Percentiles rank a stretch among this genome's conserved stretches.
phyloP scores from a whole-genome alignment of 176 grass and related monocot genomes.

The Triticum dicoccoides region DNA sequence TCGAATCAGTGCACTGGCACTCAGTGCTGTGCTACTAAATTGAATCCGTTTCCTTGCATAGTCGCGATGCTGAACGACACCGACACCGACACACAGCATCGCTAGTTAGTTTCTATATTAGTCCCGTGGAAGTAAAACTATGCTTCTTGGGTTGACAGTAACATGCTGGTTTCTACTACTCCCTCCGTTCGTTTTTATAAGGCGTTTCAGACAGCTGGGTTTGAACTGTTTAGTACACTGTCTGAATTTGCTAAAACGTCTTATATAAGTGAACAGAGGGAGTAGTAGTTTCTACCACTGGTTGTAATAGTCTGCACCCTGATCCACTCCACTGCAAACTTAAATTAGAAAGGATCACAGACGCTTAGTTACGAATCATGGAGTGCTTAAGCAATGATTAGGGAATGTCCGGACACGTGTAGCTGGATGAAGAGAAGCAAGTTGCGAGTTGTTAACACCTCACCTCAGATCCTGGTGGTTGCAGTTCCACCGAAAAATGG shows the following conservation, averaged over 20 bases:
- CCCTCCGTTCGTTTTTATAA: too few relatives aligned
- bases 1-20: background rate
- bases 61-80: background rate
- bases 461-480: slow-evolving; percentile 12
- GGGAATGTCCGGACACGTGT: slow-evolving; percentile 30
- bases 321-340: background rate
- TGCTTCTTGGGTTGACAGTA: background rate
- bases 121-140: background rate
- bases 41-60: background rate
- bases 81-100: background rate
- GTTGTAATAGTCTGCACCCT: background rate
- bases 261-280: too few relatives aligned
- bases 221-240: too few relatives aligned
- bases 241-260: too few relatives aligned
- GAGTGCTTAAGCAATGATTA: slow-evolving; percentile 11
- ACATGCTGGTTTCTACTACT: background rate
- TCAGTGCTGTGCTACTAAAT: background rate
- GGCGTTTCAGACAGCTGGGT: too few relatives aligned
- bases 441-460: slow-evolving; percentile 21
- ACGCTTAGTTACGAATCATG: background rate
- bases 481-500: background rate
- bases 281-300: background rate
- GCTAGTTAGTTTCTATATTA: background rate
- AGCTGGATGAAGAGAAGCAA: background rate
- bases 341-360: background rate